These are phyloP conservation scores for Ceratobasidium sp. DNA, from an alignment of 1,284 basidiomycete genomes.

Conservation along the genomic window DNA sequence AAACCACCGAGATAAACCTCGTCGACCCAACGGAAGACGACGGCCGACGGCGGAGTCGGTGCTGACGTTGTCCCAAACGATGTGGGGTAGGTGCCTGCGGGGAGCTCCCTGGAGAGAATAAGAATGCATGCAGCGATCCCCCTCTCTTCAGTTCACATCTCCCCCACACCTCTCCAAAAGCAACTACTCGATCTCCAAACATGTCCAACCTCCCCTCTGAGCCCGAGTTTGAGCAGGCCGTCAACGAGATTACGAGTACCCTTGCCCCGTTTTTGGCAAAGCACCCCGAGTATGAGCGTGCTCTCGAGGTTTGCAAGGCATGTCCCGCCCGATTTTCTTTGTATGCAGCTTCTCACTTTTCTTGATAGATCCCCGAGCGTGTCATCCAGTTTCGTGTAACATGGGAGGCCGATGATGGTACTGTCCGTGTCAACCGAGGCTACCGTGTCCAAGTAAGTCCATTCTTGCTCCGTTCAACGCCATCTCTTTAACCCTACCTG, in stretches of 20 bases:
- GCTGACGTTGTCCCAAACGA: not conserved
- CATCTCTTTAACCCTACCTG: not conserved
- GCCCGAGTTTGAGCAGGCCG: constrained; percentile 73
- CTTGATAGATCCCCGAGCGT: constrained; percentile 76
- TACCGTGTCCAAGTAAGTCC: constrained; percentile 75
- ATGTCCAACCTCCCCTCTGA: constrained; percentile 57
- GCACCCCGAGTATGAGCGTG: constrained; percentile 79
- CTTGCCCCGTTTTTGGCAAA: constrained; percentile 76
- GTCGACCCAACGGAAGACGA: constrained; percentile 21
- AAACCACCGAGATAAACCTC: constrained; percentile 41
- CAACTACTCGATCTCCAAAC: not conserved
- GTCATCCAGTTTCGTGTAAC: constrained; percentile 83
- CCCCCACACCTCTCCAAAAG: not conserved
- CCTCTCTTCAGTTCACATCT: constrained; percentile 8
- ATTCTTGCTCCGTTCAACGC: not conserved
- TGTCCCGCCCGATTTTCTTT: not conserved
- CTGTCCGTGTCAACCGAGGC: constrained; percentile 79
- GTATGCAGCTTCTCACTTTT: constrained; percentile 36
- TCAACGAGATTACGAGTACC: constrained; percentile 75
- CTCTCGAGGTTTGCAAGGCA: constrained; percentile 71
- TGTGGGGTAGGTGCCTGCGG: constrained; percentile 14
- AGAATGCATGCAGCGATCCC: constrained; percentile 1
- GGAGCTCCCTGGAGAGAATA: not conserved
- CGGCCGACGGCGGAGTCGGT: constrained; percentile 39
- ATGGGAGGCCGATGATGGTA: constrained; percentile 82